Base-by-base conservation (phyloP, 2,329 filamentous ascomycete genomes). In the Calonectria hawksworthii region DNA sequence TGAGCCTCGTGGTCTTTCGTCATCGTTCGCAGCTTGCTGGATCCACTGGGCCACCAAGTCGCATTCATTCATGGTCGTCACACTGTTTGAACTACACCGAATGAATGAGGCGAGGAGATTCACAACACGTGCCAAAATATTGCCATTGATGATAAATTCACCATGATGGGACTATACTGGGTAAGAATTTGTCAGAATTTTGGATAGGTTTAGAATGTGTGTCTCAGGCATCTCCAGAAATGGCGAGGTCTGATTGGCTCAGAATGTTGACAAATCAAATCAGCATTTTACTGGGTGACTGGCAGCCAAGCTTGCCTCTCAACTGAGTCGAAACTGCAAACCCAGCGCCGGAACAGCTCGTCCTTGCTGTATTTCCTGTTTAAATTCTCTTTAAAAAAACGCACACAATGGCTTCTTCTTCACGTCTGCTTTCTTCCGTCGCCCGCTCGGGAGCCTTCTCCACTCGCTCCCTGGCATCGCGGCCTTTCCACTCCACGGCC, bases 401-500 rank as follows among this genome's bases (percentile, higher is more conserved):
- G 74, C n/a, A 61, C 65, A 76, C 16, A 59, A 81, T 81, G 80
- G n/a, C 74, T 3, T 75, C 78, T 10, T 54, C 72, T 18, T 68
- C 76, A 10, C 78, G 78, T 23, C 23, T 82, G 4, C 18, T 74
- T n/a, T 71, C 65, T 1, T 79, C 77, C 65, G 67, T 77, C 64
- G 72, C 75, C 36, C 80, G 81, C 23, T 74, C 76, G 14, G 71
- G 75, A 11, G 61, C 68, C 8, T 28, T 68, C 26, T 71, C 68
- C 21, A 70, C 75, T 30, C 74, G 80, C 11, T 59, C 74, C 32
- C 61, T 76, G 23, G 64, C 61, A 41, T 68, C 76, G 2, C 78
- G 82, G 56, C 74, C 65, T 7, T 86, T 86, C 74, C 84, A 84
- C 77, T 86, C 84, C 44, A 84, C 87, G 36, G 68, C 83, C 18